These are phyloP conservation scores for Musa itinerans DNA, from an alignment of 176 grass and related monocot genomes.

Conservation along the genomic window DNA sequence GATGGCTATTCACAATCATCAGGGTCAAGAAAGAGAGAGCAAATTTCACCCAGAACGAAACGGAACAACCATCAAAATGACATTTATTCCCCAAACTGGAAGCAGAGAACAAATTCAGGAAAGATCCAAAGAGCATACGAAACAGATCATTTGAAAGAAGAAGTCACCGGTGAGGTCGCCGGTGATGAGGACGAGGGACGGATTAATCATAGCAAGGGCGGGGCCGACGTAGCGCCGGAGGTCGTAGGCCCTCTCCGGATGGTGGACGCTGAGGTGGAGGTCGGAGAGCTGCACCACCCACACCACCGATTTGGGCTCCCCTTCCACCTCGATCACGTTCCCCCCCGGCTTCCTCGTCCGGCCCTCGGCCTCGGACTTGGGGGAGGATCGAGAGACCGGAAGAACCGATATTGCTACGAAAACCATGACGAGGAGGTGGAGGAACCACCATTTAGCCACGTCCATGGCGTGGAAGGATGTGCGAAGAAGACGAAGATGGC, in stretches of 20 bases:
- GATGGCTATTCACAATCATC: too few relatives aligned
- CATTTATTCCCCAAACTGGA: not conserved
- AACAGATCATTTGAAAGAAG: not conserved
- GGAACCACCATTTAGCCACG: not conserved
- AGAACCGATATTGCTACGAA: not conserved
- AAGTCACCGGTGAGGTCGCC: slow-evolving; percentile 81
- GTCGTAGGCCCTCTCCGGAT: slow-evolving; percentile 83
- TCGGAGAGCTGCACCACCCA: slow-evolving; percentile 89
- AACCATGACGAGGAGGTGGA: not conserved
- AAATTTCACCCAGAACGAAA: not conserved
- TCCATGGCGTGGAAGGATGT: not conserved
- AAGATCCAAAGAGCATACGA: not conserved
- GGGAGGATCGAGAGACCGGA: not conserved
- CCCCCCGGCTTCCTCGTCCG: not conserved
- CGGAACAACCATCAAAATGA: slow-evolving; percentile 6
- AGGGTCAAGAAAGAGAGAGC: too few relatives aligned
- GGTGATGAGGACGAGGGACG: slow-evolving; percentile 81
- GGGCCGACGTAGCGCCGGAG: slow-evolving; percentile 69
- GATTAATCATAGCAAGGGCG: slow-evolving; percentile 68
- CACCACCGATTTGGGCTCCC: slow-evolving; percentile 52
- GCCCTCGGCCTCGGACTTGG: slow-evolving; percentile 2
- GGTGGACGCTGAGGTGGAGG: slow-evolving; percentile 96
- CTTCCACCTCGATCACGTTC: slow-evolving; percentile 46
- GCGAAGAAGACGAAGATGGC: not conserved
- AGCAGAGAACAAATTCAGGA: not conserved